Conservation (phyloP, 2,329 filamentous ascomycete species). For the Apiospora aurea region DNA sequence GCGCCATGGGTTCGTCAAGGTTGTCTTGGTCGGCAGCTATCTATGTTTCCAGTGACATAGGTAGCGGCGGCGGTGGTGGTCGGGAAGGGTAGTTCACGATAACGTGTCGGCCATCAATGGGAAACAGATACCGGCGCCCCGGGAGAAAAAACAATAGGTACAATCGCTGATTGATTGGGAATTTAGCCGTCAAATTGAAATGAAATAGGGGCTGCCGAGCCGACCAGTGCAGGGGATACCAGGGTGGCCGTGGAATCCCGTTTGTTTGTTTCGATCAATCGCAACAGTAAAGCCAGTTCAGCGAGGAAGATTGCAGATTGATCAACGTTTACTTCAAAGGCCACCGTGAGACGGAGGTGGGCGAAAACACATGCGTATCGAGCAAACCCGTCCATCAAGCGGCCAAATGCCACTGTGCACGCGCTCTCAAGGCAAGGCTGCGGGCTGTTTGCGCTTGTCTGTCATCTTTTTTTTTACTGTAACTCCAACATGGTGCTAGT, state of each 20-base stretch:
- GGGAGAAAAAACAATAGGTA: constrained; percentile 9
- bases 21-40: constrained; percentile 5
- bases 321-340: constrained; percentile 2
- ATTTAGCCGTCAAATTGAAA: constrained; percentile 13
- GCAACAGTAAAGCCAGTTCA: neutral
- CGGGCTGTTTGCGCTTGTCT: neutral
- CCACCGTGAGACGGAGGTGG: constrained; percentile 6
- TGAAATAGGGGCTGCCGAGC: constrained; percentile 14
- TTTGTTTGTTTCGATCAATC: neutral
- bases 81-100: constrained; percentile 15
- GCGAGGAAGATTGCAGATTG: neutral
- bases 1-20: constrained; percentile 39
- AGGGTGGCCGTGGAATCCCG: neutral
- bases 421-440: neutral
- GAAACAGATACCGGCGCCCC: constrained; percentile 6
- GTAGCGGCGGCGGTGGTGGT: constrained; percentile 3
- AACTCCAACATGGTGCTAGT: neutral
- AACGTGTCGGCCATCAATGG: constrained; percentile 23
- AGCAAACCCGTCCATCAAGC: neutral
- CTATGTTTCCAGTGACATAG: constrained; percentile 23
- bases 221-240: neutral
- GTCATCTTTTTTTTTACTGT: constrained; percentile 11
- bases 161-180: neutral
- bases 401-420: neutral
- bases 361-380: neutral